Conservation (phyloP, 306 rosid genomes). For the Citrullus amarus region DNA sequence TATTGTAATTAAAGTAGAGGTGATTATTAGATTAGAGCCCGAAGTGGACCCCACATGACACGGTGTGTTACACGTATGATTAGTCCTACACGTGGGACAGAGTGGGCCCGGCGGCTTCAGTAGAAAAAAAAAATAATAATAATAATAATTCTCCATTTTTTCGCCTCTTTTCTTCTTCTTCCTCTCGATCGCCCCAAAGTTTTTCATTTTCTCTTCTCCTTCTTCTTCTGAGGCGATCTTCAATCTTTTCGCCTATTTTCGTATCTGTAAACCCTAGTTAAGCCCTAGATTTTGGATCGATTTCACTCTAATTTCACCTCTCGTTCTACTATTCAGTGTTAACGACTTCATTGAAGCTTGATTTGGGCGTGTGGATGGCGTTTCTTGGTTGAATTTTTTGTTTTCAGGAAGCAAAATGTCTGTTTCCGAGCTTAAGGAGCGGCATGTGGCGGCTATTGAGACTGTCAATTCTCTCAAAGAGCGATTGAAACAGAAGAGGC, state of each 20-base stretch:
- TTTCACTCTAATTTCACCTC: not conserved
- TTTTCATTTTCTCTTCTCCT: not conserved
- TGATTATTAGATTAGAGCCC: not conserved
- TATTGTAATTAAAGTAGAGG: not conserved
- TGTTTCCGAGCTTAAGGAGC: constrained; percentile 79
- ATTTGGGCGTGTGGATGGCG: constrained; percentile 12
- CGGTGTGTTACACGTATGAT: not conserved
- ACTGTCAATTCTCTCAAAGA: constrained; percentile 69
- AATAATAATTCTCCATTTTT: not conserved
- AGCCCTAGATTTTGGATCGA: not conserved
- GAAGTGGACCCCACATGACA: not conserved
- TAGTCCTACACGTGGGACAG: not conserved
- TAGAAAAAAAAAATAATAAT: not conserved
- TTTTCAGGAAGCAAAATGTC: constrained; percentile 36
- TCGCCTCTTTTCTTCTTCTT: not conserved
- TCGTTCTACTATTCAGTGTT: not conserved
- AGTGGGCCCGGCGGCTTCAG: constrained; percentile 10
- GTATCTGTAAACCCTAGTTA: not conserved
- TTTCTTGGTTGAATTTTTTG: constrained; percentile 7
- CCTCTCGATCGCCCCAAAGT: not conserved
- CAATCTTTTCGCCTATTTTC: not conserved
- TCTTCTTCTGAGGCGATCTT: not conserved
- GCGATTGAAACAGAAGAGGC: constrained; percentile 59
- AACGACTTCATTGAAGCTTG: not conserved
- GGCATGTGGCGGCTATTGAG: constrained; percentile 69